phyloP scores from a whole-genome alignment of 345 rosid species.

The Excoecaria cochinchinensis region DNA sequence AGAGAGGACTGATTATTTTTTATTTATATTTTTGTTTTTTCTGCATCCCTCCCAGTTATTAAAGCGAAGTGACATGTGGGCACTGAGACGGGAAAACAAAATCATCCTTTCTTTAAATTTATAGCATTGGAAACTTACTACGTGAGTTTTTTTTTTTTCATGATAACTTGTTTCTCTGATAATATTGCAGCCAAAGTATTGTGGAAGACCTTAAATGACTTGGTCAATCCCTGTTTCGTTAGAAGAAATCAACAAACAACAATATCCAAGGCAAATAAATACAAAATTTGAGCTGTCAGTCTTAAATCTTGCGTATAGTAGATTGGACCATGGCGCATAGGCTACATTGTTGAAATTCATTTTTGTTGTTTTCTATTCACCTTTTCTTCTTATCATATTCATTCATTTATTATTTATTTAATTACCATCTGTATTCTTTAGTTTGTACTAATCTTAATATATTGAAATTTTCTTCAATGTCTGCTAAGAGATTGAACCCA shows the following conservation, averaged over 20 bases:
- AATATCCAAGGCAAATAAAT: neutral
- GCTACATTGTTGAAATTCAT: neutral
- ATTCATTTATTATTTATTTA: neutral
- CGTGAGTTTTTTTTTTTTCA: no score
- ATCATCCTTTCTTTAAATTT: no score
- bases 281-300: neutral
- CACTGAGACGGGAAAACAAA: no score
- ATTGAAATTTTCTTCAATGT: neutral
- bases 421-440: neutral
- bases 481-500: neutral
- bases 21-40: no score
- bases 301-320: neutral
- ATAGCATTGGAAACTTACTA: no score
- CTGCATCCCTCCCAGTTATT: no score
- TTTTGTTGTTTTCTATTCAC: neutral
- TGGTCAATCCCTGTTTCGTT: neutral
- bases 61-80: no score
- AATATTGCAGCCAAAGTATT: neutral
- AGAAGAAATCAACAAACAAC: neutral
- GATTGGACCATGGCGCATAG: neutral
- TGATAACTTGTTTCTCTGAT: neutral
- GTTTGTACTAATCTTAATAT: neutral
- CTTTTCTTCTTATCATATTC: neutral
- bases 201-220: neutral
- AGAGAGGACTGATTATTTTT: no score